Evolutionary conservation across 441 rosid species (phyloP).

Genomic region (Hura crepitans): DNA sequence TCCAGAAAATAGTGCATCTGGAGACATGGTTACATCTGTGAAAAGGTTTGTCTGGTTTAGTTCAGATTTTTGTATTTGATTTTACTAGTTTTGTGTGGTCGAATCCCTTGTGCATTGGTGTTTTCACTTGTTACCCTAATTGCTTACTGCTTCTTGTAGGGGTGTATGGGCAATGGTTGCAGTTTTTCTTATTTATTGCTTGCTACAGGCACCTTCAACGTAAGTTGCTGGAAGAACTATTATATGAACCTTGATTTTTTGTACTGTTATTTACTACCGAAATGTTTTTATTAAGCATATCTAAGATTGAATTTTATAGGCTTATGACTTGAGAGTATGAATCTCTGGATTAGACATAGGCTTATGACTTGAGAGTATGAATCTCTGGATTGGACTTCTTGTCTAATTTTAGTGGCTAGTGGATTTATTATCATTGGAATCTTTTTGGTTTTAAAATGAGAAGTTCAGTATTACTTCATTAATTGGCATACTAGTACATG

Average conservation of each 20-base stretch:
- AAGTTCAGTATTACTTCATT: background rate
- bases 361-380: background rate
- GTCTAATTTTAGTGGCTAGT: background rate
- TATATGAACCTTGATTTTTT: constrained; percentile 7
- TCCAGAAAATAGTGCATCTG: constrained; percentile 59
- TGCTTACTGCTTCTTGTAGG: constrained; percentile 45
- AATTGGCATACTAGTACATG: background rate
- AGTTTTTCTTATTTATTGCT: constrained; percentile 94
- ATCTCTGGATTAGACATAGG: background rate
- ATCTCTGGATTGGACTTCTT: background rate
- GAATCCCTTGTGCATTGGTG: background rate
- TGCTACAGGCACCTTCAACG: constrained; percentile 99
- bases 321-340: background rate
- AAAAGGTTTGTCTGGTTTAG: constrained; percentile 59
- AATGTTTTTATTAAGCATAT: background rate
- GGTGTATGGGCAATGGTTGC: constrained; percentile 99
- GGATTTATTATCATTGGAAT: background rate
- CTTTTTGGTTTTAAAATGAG: background rate
- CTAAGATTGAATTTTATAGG: background rate
- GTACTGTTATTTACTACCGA: background rate
- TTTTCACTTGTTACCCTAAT: constrained; percentile 6
- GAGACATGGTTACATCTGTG: constrained; percentile 79
- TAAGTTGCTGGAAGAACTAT: constrained; percentile 29
- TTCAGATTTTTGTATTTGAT: constrained; percentile 16
- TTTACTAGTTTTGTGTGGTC: constrained; percentile 1